phyloP scores from a whole-genome alignment of 805 yeast species.

The Lipomyces orientalis region DNA sequence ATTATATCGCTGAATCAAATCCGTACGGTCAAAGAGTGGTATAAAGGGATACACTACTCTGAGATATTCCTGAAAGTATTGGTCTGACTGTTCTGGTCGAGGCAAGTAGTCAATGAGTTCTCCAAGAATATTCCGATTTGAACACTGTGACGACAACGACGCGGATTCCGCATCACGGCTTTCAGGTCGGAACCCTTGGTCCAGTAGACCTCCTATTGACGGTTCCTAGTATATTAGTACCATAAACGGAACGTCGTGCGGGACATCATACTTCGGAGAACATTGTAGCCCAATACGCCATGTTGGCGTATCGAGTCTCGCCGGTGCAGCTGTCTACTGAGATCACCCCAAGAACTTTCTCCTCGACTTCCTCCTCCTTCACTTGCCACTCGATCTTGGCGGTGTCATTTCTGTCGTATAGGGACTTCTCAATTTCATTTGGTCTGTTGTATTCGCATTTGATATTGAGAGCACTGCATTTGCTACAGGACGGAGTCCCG shows the following conservation, averaged over 20 bases:
- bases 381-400: not conserved
- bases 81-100: constrained; percentile 14
- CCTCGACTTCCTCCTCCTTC: not conserved
- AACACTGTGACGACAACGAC: not conserved
- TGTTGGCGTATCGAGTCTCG: constrained; percentile 19
- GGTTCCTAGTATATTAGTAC: not conserved
- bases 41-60: constrained; percentile 24
- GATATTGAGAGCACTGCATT: constrained; percentile 23
- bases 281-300: constrained; percentile 27
- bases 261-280: constrained; percentile 19
- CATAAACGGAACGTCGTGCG: not conserved
- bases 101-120: not conserved
- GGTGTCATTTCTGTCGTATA: not conserved
- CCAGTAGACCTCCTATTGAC: not conserved
- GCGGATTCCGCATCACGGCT: not conserved
- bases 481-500: constrained; percentile 21
- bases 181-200: not conserved
- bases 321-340: constrained; percentile 19
- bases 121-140: not conserved
- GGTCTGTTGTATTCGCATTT: constrained; percentile 20
- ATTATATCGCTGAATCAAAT: constrained; percentile 15
- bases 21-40: constrained; percentile 22
- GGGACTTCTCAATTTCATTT: not conserved
- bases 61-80: constrained; percentile 14
- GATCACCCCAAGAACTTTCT: constrained; percentile 20